Evolutionary conservation across 139 green algal species (phyloP), one percentile per base, ranked within the genome.

Genomic region (Micractinium sp.): DNA sequence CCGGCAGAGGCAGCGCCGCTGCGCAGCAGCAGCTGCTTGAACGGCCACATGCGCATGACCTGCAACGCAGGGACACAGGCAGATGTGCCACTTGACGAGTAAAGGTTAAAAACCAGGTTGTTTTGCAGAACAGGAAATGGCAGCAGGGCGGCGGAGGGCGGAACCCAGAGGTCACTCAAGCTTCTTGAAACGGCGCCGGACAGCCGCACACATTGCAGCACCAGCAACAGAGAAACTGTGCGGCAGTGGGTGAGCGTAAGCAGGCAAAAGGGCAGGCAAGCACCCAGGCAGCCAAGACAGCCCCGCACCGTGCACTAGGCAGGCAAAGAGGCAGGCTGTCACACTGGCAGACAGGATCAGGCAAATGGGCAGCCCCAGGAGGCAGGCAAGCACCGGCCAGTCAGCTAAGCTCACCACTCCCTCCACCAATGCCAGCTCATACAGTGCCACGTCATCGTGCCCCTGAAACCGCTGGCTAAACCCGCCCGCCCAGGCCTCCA

Each of bases 1-100:
- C 39, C 56, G 5, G 81, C 36, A 61, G 25, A 33, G 23, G 13
- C 36, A 23, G 66, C 38, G 25, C 77, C 77, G 81, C 67, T 56
- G 33, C n/a, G 61, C 39, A 94, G 76, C 61, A 94, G 89, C 73
- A 93, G 88, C 33, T 86, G 63, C 76, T 77, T 76, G 88, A 94
- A 94, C 18, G 92, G 92, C 92, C 91, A 94, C 53, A 92, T 29
- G 1, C 63, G 66, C 92, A 94, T 94, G 69, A 93, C 90, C 90
- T 93, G 88, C 61, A 77, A 0, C 29, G n/a, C 4, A 74, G 39
- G 33, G 39, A 1, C 27, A 35, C 27, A 73, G 20, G 63, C 63
- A 73, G 12, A 29, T 56, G 63, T 5, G 63, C 63, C n/a, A 78
- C 12, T 1, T 39, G 31, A 13, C 1, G n/a, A 41, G n/a, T 19